Evolutionary conservation across 352 stramenopile species (phyloP).

Genomic region (Pythium brachiatum): DNA sequence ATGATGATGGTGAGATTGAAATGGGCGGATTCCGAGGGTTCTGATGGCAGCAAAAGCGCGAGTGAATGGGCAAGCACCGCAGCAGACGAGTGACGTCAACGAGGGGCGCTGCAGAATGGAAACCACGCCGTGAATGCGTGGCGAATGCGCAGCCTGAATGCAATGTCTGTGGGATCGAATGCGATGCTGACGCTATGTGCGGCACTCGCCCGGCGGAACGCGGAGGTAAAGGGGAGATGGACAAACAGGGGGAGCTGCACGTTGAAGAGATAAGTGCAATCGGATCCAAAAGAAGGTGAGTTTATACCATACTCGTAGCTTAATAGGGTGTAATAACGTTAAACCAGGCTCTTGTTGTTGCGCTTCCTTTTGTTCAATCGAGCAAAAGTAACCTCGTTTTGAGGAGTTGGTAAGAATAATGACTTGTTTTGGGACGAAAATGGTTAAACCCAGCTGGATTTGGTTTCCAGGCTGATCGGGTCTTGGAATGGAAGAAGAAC

Average conservation of each 20-base stretch:
- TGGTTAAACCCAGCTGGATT: background rate
- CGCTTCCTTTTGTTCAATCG: background rate
- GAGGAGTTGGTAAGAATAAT: background rate
- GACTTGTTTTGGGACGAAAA: background rate
- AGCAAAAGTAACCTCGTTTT: background rate
- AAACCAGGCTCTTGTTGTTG: too few relatives aligned
- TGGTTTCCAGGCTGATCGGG: constrained; percentile 2
- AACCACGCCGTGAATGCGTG: background rate
- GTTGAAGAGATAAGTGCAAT: constrained; percentile 21
- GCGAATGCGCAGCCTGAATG: constrained; percentile 19
- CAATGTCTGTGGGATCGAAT: background rate
- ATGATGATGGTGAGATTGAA: background rate
- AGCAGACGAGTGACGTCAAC: constrained; percentile 3
- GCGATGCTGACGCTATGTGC: constrained; percentile 1
- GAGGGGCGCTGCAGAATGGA: constrained; percentile 1
- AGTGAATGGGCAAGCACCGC: constrained; percentile 6
- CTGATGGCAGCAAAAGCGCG: constrained; percentile 11
- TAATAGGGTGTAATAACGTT: background rate
- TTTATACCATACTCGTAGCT: background rate
- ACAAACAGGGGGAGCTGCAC: background rate
- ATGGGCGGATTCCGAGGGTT: constrained; percentile 1
- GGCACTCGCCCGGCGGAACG: constrained; percentile 14
- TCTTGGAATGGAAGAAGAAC: constrained; percentile 12
- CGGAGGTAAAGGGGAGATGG: constrained; percentile 7
- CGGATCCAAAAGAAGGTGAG: constrained; percentile 3